Conservation (phyloP, 2,329 filamentous ascomycete species). For the Exophiala mesophila region DNA sequence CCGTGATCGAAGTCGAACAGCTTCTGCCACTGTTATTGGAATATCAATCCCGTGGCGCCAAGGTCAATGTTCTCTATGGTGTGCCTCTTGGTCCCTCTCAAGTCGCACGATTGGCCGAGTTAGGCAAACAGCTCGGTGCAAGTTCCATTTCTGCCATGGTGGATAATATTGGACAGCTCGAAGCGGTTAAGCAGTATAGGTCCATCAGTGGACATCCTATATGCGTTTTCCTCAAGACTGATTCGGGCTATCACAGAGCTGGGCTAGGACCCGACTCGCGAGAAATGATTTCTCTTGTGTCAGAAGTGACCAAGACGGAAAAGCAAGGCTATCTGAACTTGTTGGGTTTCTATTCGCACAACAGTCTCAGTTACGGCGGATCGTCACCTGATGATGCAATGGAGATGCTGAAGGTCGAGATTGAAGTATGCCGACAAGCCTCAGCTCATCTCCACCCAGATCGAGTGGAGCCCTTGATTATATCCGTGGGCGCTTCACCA, state of each 20-base stretch:
- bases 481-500: conserved; percentile 73
- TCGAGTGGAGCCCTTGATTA: conserved; percentile 38
- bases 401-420: conserved; percentile 55
- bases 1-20: conserved; percentile 67
- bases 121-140: conserved; percentile 54
- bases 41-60: conserved; percentile 50
- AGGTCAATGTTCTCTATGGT: conserved; percentile 66
- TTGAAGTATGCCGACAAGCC: conserved; percentile 42
- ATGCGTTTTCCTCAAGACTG: conserved; percentile 66
- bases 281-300: conserved; percentile 32
- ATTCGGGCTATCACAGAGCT: conserved; percentile 67
- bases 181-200: conserved; percentile 43
- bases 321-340: conserved; percentile 37
- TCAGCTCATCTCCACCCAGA: conserved; percentile 23
- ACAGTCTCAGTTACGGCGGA: conserved; percentile 63
- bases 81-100: conserved; percentile 62
- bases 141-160: conserved; percentile 60
- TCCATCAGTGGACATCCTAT: conserved; percentile 44
- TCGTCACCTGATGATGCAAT: conserved; percentile 55
- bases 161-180: conserved; percentile 62
- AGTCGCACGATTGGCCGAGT: conserved; percentile 53
- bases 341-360: conserved; percentile 67
- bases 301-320: conserved; percentile 29
- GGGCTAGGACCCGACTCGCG: conserved; percentile 54
- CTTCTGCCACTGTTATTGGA: conserved; percentile 57